These are phyloP conservation scores for Haplographium delicatum DNA, from an alignment of 495 filamentous ascomycete genomes.

Conservation along the genomic window DNA sequence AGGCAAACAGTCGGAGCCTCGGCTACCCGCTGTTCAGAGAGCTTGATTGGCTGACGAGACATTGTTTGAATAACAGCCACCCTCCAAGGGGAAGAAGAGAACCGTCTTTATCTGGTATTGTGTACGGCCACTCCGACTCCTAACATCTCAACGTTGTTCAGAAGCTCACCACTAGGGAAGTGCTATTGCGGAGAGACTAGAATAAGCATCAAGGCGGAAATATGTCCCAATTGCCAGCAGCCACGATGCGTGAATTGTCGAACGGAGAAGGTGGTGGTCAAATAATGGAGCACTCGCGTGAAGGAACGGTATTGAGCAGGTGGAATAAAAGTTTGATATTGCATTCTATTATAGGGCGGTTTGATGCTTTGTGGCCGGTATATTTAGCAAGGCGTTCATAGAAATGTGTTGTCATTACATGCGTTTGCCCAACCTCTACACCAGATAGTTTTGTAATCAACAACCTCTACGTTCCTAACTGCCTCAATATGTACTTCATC, in stretches of 20 bases:
- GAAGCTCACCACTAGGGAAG: background rate
- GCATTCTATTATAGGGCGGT: background rate
- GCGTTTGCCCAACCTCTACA: too few relatives aligned
- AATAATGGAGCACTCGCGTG: background rate
- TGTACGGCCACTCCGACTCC: background rate
- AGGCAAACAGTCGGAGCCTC: background rate
- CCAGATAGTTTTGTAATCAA: too few relatives aligned
- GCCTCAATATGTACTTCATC: background rate
- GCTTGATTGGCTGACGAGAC: slow-evolving; percentile 1
- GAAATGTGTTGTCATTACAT: background rate
- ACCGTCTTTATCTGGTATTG: background rate
- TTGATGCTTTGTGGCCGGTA: background rate
- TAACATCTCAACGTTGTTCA: background rate
- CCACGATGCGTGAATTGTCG: slow-evolving; percentile 1
- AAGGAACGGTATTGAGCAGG: background rate
- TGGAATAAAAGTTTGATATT: background rate
- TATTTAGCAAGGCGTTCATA: slow-evolving; percentile 2
- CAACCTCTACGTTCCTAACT: background rate
- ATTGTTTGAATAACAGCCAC: background rate
- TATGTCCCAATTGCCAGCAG: background rate
- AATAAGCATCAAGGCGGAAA: background rate
- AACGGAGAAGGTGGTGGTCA: slow-evolving; percentile 2
- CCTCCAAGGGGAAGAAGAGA: slow-evolving; percentile 1
- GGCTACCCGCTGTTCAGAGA: background rate
- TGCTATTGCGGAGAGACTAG: slow-evolving; percentile 1